phyloP scores from a whole-genome alignment of 192 early-diverging fungal species.

The Linnemannia schmuckeri region DNA sequence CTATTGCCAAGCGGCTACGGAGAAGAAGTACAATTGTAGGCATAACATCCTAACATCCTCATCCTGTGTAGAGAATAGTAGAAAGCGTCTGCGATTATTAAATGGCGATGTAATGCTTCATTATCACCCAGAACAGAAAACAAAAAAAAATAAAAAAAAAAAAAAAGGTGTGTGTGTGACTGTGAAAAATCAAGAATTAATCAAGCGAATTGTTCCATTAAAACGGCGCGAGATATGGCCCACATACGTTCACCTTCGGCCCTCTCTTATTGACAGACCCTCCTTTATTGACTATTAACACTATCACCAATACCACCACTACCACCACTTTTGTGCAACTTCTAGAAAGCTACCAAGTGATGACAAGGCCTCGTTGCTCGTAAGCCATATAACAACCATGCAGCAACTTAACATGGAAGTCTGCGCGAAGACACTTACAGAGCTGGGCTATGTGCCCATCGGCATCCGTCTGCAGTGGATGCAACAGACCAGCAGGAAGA shows the following conservation, averaged over 20 bases:
- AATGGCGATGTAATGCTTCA: background rate
- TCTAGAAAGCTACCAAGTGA: background rate
- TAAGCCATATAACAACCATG: background rate
- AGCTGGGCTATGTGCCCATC: conserved; percentile 10
- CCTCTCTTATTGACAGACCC: background rate
- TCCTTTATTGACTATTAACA: background rate
- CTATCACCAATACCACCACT: background rate
- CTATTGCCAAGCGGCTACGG: background rate
- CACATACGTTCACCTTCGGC: too few species aligned
- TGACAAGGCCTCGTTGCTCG: background rate
- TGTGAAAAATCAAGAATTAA: too few species aligned
- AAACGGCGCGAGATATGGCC: too few species aligned
- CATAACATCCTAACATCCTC: background rate
- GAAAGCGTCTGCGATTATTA: conserved; percentile 1
- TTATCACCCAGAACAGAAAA: too few species aligned
- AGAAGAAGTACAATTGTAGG: background rate
- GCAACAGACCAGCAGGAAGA: conserved; percentile 22
- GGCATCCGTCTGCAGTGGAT: conserved; percentile 16
- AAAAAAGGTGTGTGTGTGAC: too few species aligned
- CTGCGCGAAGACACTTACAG: background rate
- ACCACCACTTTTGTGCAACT: background rate
- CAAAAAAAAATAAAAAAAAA: too few species aligned
- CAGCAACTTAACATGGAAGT: conserved; percentile 9
- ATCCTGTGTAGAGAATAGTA: background rate
- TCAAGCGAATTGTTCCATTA: background rate